Evolutionary conservation across 2,329 filamentous ascomycete species (phyloP).

Genomic region (Lasiodiplodia gonubiensis): DNA sequence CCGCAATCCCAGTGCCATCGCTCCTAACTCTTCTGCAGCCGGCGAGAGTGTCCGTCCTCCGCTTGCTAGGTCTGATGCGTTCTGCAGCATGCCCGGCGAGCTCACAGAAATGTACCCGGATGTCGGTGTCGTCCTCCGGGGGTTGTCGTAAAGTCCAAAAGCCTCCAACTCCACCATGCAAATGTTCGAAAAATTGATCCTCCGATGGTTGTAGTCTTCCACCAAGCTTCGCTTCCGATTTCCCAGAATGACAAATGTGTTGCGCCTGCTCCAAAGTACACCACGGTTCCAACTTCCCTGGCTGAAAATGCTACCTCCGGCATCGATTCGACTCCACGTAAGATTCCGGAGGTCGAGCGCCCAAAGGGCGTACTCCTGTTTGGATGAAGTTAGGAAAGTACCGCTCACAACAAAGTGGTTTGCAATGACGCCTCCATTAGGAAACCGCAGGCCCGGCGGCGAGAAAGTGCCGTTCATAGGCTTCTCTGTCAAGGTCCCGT

Average conservation of each 20-base stretch:
- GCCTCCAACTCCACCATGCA: constrained; percentile 97
- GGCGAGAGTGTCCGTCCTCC: constrained; percentile 77
- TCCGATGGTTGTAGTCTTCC: constrained; percentile 96
- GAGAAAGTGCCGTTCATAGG: constrained; percentile 87
- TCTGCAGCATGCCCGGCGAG: constrained; percentile 63
- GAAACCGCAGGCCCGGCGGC: constrained; percentile 90
- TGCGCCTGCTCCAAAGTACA: constrained; percentile 88
- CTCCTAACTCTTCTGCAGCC: constrained; percentile 84
- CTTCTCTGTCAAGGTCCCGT: constrained; percentile 84
- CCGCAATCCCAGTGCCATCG: constrained; percentile 76
- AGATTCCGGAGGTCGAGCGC: constrained; percentile 86
- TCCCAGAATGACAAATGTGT: constrained; percentile 93
- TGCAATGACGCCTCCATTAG: constrained; percentile 93
- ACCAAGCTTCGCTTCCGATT: constrained; percentile 92
- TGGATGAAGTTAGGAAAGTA: constrained; percentile 95
- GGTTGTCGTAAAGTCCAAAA: constrained; percentile 97
- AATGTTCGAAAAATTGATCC: constrained; percentile 96
- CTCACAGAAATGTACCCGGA: constrained; percentile 87
- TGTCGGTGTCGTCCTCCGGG: constrained; percentile 75
- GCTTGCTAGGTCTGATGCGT: constrained; percentile 61
- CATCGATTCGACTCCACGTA: constrained; percentile 95
- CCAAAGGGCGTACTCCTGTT: constrained; percentile 98
- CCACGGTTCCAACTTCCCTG: constrained; percentile 98
- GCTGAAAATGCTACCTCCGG: constrained; percentile 87
- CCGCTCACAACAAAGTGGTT: constrained; percentile 97